Evolutionary conservation across 768 basidiomycete species (phyloP), one percentile per base, ranked within the genome.

Genomic region (Psilocybe azurescens): DNA sequence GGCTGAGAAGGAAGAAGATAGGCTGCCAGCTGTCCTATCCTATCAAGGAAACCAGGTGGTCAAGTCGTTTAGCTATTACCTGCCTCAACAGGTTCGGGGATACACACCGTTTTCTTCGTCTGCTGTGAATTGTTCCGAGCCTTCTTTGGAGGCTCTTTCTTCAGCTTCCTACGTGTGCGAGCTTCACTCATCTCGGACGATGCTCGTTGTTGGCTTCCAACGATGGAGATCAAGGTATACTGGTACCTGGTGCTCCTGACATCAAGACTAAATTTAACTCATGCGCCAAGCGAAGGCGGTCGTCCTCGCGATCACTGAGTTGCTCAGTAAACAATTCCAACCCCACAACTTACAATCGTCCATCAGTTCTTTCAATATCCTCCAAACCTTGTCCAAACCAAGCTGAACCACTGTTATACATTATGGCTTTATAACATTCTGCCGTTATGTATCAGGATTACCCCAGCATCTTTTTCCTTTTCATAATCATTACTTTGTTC

Each of bases 91-190:
- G 24, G 7, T 2, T n/a, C 33, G 20, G 32, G 38, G 16, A 55
- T n/a, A 48, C 58, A 53, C 9, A 60, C 54, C 58, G 3, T 16
- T 41, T 49, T 48, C 48, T 53, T 41, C 36, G 47, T 47, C n/a
- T 13, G n/a, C 24, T 61, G 59, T 20, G 29, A 11, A 46, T 30
- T 63, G 36, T 62, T 58, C 57, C 55, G 57, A 18, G 52, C 52
- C 44, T 57, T 66, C 53, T 65, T 61, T 10, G 47, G 46, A 29
- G 56, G 38, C 28, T 61, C 57, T 18, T 67, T 69, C 33, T 55
- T 67, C 14, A 46, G 29, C 54, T 69, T 67, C 54, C 65, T 66
- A 56, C 60, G 66, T 52, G 60, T 48, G 47, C 66, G 70, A 53
- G 57, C 36, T 53, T 71, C 67, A 49, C 36, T 63, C 65, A 68